Percentiles rank a stretch among this genome's conserved stretches.
phyloP scores from a whole-genome alignment of 257 asterid genomes.

The Datura wrightii region DNA sequence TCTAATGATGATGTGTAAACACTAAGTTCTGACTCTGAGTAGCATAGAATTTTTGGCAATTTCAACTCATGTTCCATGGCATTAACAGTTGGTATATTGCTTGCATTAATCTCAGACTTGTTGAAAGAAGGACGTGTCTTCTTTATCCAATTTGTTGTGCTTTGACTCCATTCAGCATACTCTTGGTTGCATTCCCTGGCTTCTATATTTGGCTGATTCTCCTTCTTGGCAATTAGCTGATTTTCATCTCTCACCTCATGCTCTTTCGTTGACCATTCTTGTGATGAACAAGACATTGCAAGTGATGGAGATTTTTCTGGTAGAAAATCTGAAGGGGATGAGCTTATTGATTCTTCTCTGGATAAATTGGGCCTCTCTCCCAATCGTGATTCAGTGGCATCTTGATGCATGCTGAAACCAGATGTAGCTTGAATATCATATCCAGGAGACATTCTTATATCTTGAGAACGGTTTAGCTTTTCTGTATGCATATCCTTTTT shows the following conservation, averaged over 20 bases:
- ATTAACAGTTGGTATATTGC: conserved; percentile 35
- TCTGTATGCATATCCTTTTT: conserved; percentile 42
- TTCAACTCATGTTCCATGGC: conserved; percentile 41
- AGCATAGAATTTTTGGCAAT: conserved; percentile 47
- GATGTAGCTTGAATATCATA: conserved; percentile 37
- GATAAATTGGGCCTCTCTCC: conserved; percentile 41
- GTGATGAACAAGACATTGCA: conserved; percentile 48
- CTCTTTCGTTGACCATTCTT: conserved; percentile 37
- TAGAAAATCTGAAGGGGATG: conserved; percentile 34
- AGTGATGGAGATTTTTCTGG: conserved; percentile 46
- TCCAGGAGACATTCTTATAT: conserved; percentile 38
- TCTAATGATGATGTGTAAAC: conserved; percentile 30
- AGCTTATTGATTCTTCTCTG: conserved; percentile 41
- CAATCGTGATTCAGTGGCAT: conserved; percentile 43
- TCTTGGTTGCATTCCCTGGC: conserved; percentile 39
- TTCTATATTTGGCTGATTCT: conserved; percentile 39
- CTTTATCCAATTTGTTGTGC: neutral
- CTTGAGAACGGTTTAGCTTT: conserved; percentile 44
- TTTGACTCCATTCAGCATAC: conserved; percentile 38
- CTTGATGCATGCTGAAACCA: conserved; percentile 35
- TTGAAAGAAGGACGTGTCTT: conserved; percentile 28
- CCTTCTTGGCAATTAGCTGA: conserved; percentile 33
- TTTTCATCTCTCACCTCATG: conserved; percentile 44
- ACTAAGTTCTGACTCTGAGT: neutral
- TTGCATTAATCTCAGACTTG: conserved; percentile 31